phyloP scores from a whole-genome alignment of 148 eudicot species.

The Silene uniflora region DNA sequence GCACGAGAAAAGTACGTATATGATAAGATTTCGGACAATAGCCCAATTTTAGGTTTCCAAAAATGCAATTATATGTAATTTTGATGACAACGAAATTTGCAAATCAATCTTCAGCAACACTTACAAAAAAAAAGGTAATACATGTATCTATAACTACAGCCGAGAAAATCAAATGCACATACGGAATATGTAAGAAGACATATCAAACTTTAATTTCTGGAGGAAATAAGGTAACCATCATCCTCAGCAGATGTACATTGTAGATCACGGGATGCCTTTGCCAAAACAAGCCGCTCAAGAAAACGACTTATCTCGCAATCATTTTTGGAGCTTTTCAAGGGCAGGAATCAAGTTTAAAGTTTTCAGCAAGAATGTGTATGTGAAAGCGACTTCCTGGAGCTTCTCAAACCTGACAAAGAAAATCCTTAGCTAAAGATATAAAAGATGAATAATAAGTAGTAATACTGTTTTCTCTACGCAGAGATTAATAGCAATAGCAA shows the following conservation, averaged over 20 bases:
- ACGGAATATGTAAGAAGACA: too few species aligned
- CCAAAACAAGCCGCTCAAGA: background rate
- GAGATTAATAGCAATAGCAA: background rate
- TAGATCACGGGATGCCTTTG: background rate
- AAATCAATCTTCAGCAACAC: too few species aligned
- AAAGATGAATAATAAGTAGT: background rate
- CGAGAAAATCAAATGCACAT: too few species aligned
- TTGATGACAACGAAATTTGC: too few species aligned
- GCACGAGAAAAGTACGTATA: too few species aligned
- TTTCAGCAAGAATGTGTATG: slow-evolving; percentile 45
- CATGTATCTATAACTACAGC: too few species aligned
- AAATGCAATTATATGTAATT: too few species aligned
- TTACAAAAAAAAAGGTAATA: too few species aligned
- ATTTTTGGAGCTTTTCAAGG: background rate
- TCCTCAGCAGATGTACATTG: background rate
- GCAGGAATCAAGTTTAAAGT: slow-evolving; percentile 44
- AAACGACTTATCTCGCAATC: background rate
- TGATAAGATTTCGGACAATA: too few species aligned
- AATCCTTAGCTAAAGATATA: background rate
- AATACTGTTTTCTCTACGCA: background rate
- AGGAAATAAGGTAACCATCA: background rate
- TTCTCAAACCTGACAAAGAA: slow-evolving; percentile 46
- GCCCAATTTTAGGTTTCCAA: too few species aligned
- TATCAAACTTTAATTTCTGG: background rate
- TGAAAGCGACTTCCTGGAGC: slow-evolving; percentile 55